These are phyloP conservation scores for Euphorbia lathyris DNA, from an alignment of 345 rosid genomes.

Conservation along the genomic window DNA sequence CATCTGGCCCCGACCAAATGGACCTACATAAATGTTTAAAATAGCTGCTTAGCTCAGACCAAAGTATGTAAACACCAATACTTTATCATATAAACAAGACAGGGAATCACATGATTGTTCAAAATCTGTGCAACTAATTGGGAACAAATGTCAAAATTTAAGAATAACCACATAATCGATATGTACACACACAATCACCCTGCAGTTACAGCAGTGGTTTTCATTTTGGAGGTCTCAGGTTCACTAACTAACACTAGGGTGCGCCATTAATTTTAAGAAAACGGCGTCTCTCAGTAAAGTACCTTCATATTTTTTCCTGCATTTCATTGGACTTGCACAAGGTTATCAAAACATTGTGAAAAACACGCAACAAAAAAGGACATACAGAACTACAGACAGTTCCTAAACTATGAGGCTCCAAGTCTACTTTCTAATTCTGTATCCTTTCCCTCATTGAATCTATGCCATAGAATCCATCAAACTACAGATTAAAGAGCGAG, in stretches of 20 bases:
- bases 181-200: neutral
- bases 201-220: neutral
- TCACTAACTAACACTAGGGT: no score
- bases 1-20: slow-evolving; percentile 92
- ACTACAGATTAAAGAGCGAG: no score
- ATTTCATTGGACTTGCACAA: neutral
- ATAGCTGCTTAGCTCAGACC: slow-evolving; percentile 6
- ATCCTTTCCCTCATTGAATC: neutral
- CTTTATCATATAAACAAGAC: neutral
- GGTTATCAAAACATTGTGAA: no score
- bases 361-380: neutral
- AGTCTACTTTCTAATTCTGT: neutral
- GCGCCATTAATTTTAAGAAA: neutral
- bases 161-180: neutral
- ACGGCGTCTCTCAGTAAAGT: neutral
- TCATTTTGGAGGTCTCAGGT: neutral
- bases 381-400: neutral
- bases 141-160: neutral
- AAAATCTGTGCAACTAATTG: neutral
- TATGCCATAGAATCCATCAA: neutral
- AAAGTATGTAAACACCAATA: neutral
- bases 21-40: slow-evolving; percentile 43
- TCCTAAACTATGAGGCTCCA: neutral
- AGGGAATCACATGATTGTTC: neutral
- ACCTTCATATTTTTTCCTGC: neutral